Evolutionary conservation across 148 eudicot genomes (phyloP).

Genomic region (Vaccinium darrowii): DNA sequence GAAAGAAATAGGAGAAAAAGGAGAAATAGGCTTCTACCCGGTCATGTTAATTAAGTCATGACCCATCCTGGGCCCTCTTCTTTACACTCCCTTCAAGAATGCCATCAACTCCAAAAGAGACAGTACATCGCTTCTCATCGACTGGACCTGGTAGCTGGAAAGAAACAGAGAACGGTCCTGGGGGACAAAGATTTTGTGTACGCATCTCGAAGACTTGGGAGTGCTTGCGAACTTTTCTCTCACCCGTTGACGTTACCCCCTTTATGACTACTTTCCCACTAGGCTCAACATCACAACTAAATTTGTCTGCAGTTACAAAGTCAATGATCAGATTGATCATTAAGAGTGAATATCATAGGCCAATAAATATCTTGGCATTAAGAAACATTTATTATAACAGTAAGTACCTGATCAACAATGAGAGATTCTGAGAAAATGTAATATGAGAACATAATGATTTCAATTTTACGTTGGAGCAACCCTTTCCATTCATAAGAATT

Average conservation of each 20-base stretch:
- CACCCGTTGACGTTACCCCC: conserved; percentile 63
- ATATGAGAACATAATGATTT: not conserved
- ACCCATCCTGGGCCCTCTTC: conserved; percentile 13
- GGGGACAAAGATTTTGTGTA: conserved; percentile 62
- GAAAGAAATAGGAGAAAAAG: not conserved
- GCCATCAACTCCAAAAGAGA: conserved; percentile 54
- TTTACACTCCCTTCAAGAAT: conserved; percentile 55
- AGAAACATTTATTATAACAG: not conserved
- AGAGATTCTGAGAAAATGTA: not conserved
- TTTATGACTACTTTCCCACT: conserved; percentile 45
- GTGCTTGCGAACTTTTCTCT: conserved; percentile 39
- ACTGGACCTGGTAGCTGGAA: conserved; percentile 70
- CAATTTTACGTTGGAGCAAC: not conserved
- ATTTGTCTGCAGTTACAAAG: conserved; percentile 38
- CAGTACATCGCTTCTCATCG: conserved; percentile 32
- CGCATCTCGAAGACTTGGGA: conserved; percentile 58
- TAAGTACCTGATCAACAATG: not conserved
- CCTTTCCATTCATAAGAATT: not conserved
- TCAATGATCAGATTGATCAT: conserved; percentile 7
- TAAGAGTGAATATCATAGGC: not conserved
- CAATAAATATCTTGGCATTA: not conserved
- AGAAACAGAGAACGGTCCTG: conserved; percentile 59
- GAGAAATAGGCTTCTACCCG: not conserved
- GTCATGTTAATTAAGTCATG: not conserved
- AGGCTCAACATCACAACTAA: conserved; percentile 48